These are phyloP conservation scores for Leptodontidium sp. DNA, from an alignment of 2,329 filamentous ascomycete species.

Conservation along the genomic window DNA sequence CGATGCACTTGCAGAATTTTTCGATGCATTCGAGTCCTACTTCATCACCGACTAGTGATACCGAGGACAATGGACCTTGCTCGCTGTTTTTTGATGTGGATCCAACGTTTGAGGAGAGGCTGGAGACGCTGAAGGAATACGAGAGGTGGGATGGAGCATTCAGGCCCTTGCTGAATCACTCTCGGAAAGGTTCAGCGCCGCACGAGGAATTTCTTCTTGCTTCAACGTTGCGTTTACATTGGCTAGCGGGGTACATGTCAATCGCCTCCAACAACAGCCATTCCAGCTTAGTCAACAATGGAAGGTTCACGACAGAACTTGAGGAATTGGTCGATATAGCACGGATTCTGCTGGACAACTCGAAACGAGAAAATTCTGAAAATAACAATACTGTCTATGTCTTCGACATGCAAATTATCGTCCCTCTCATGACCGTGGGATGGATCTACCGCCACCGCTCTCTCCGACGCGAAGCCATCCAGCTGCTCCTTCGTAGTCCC, in stretches of 20 bases:
- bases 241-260: constrained; percentile 37
- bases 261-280: constrained; percentile 34
- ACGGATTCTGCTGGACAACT: constrained; percentile 27
- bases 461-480: constrained; percentile 34
- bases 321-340: constrained; percentile 35
- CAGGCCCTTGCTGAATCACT: constrained; percentile 32
- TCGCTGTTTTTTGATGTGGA: constrained; percentile 39
- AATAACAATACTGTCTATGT: constrained; percentile 18
- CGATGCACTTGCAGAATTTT: constrained; percentile 38
- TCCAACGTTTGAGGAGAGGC: constrained; percentile 36
- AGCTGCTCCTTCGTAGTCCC: constrained; percentile 34
- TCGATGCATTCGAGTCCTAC: constrained; percentile 18
- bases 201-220: constrained; percentile 33
- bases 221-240: constrained; percentile 34
- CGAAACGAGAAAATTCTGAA: constrained; percentile 6
- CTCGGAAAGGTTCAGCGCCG: constrained; percentile 24
- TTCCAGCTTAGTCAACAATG: constrained; percentile 29
- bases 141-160: constrained; percentile 40
- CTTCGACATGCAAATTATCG: constrained; percentile 40
- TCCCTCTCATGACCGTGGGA: constrained; percentile 38
- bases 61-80: constrained; percentile 19
- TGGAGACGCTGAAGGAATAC: constrained; percentile 37
- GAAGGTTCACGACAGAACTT: constrained; percentile 26
- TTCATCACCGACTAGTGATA: constrained; percentile 22
- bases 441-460: constrained; percentile 38